These are phyloP conservation scores for Alternaria arborescens DNA, from an alignment of 2,329 filamentous ascomycete species.

Conservation along the genomic window DNA sequence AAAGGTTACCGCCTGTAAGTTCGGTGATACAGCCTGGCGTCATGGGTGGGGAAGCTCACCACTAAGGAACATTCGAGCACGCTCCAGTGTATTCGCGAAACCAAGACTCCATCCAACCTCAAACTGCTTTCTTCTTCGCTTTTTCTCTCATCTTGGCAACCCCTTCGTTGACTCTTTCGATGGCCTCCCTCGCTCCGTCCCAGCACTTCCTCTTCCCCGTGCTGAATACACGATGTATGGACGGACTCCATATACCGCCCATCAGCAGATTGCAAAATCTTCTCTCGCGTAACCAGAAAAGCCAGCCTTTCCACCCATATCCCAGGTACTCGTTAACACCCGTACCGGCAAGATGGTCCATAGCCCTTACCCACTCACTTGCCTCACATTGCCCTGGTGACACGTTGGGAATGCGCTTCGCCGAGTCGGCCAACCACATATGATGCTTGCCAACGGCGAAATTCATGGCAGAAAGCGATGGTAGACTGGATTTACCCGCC, in stretches of 20 bases:
- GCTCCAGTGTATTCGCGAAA: constrained; percentile 9
- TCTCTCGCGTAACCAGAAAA: constrained; percentile 54
- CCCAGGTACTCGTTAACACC: constrained; percentile 54
- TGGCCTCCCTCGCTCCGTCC: constrained; percentile 51
- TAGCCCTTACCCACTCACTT: constrained; percentile 50
- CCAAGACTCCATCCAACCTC: neutral
- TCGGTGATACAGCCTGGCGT: constrained; percentile 10
- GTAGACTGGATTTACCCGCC: constrained; percentile 52
- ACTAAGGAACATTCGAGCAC: constrained; percentile 20
- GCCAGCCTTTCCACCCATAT: constrained; percentile 54
- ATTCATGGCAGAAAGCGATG: constrained; percentile 46
- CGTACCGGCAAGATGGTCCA: constrained; percentile 55
- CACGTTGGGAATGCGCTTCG: constrained; percentile 46
- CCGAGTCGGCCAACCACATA: constrained; percentile 42
- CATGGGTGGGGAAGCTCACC: constrained; percentile 17
- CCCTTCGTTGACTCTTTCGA: constrained; percentile 38
- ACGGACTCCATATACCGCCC: constrained; percentile 54
- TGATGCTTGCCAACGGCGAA: constrained; percentile 22
- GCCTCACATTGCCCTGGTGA: constrained; percentile 28
- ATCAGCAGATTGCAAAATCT: constrained; percentile 52
- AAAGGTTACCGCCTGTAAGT: neutral
- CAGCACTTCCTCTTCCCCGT: constrained; percentile 51
- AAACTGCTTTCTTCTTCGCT: constrained; percentile 7
- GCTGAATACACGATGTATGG: constrained; percentile 55
- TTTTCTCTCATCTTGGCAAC: constrained; percentile 3